Evolutionary conservation across 2,329 filamentous ascomycete species (phyloP).

Genomic region (Thelonectria blattea): DNA sequence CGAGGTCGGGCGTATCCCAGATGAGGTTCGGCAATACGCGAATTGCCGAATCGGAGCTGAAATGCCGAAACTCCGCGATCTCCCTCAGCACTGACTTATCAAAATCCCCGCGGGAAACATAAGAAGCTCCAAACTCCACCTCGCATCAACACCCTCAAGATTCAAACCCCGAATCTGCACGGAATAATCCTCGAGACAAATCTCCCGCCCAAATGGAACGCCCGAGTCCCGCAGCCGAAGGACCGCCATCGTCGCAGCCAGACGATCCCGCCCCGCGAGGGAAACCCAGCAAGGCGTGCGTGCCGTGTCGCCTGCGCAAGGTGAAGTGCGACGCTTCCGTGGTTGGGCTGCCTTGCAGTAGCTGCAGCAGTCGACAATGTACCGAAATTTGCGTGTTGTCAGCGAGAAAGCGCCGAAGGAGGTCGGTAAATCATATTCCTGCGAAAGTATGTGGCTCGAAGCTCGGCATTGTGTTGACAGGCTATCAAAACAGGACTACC

Average conservation of each 20-base stretch:
- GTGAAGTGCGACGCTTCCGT: constrained; percentile 29
- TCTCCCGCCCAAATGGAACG: neutral
- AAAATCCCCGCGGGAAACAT: neutral
- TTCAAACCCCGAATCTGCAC: neutral
- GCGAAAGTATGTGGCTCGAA: too few relatives aligned
- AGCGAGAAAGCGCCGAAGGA: constrained; percentile 22
- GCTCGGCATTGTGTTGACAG: neutral
- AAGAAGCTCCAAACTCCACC: neutral
- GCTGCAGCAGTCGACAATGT: constrained; percentile 22
- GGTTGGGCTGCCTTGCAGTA: constrained; percentile 23
- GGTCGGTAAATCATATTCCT: constrained; percentile 8
- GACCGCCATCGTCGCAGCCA: neutral
- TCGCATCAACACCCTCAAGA: neutral
- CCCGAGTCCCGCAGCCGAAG: neutral
- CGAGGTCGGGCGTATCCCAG: too few relatives aligned
- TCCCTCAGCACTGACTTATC: too few relatives aligned
- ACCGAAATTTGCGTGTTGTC: constrained; percentile 15
- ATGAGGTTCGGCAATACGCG: neutral
- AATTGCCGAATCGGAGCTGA: neutral
- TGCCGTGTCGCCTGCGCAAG: constrained; percentile 28
- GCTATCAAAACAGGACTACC: neutral
- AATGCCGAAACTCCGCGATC: neutral
- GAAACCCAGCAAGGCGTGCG: constrained; percentile 29
- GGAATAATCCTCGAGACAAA: neutral
- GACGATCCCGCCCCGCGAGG: neutral